Percentiles rank a stretch among this genome's conserved stretches.
Conservation (phyloP, 192 early-diverging fungal species). For the Lobosporangium transversale region DNA sequence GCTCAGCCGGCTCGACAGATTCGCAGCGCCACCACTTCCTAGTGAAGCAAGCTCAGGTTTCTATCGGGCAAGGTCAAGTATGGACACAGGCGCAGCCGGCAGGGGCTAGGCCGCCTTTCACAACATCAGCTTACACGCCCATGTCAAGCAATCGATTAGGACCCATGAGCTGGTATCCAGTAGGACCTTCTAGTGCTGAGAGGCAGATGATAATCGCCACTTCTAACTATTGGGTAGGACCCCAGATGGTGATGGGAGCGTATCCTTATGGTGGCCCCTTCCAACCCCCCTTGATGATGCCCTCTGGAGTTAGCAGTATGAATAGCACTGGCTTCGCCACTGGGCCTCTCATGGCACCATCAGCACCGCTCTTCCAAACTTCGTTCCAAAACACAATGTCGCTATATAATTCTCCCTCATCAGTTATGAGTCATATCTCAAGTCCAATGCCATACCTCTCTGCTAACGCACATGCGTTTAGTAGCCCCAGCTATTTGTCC, state of each 20-base stretch:
- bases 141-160: neutral
- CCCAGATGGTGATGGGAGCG: neutral
- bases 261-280: too few relatives aligned
- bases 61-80: conserved; percentile 1
- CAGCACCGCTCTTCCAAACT: conserved; percentile 17
- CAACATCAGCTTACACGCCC: conserved; percentile 27
- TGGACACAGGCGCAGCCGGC: conserved; percentile 9
- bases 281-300: neutral
- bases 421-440: neutral
- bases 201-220: conserved; percentile 3
- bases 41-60: too few relatives aligned
- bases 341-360: conserved; percentile 18
- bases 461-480: neutral
- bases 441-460: neutral
- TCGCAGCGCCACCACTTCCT: too few relatives aligned
- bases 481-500: neutral
- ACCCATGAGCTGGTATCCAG: conserved; percentile 20
- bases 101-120: conserved; percentile 26
- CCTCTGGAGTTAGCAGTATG: neutral
- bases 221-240: neutral
- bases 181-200: too few relatives aligned
- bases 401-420: neutral
- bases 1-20: too few relatives aligned
- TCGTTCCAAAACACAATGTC: neutral
- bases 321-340: neutral